phyloP scores from a whole-genome alignment of 208 protist species.

The Naegleria gruberi region DNA sequence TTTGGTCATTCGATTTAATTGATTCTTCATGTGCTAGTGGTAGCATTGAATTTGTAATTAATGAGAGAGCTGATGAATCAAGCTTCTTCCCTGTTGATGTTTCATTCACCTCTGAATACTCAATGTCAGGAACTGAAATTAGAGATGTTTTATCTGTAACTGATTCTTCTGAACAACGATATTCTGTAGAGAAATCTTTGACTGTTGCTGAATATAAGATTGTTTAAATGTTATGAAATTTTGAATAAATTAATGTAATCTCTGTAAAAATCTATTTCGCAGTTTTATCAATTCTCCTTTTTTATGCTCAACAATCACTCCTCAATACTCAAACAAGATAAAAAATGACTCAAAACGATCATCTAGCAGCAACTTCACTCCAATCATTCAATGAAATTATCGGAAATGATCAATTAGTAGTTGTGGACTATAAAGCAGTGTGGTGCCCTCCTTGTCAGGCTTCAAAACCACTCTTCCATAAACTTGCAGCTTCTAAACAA shows the following conservation, averaged over 20 bases:
- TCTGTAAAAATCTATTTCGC: too few species aligned
- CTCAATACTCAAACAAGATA: too few species aligned
- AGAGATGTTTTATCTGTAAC: not conserved
- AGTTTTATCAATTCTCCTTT: too few species aligned
- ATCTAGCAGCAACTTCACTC: too few species aligned
- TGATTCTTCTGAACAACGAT: not conserved
- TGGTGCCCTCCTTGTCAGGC: not conserved
- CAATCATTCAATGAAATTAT: not conserved
- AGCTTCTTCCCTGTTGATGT: slow-evolving; percentile 1
- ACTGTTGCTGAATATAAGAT: not conserved
- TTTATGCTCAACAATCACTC: too few species aligned
- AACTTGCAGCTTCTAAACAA: not conserved
- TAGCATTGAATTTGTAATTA: not conserved
- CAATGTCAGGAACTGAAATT: not conserved
- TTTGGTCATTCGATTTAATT: not conserved
- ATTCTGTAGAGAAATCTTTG: not conserved
- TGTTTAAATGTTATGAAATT: not conserved
- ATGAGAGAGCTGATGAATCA: not conserved
- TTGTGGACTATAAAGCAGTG: not conserved
- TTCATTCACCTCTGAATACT: not conserved
- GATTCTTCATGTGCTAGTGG: not conserved
- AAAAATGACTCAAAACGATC: too few species aligned
- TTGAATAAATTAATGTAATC: too few species aligned
- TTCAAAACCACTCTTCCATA: not conserved
- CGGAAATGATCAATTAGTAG: not conserved